Percentiles rank a stretch among this genome's conserved stretches.
phyloP scores from a whole-genome alignment of 768 basidiomycete genomes.

The Mycena epipterygia region DNA sequence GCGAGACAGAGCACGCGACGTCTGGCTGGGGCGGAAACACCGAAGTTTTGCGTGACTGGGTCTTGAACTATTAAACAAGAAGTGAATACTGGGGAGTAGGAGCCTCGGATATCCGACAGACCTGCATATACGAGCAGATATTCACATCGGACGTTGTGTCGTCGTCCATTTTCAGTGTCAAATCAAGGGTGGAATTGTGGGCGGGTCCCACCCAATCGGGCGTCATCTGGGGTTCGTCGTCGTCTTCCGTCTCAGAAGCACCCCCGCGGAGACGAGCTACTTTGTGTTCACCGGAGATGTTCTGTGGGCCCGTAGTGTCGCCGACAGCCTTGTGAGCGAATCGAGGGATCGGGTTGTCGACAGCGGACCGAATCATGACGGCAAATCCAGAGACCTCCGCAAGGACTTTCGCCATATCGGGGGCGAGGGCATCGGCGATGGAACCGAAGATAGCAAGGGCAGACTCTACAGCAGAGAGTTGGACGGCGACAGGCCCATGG shows the following conservation, averaged over 20 bases:
- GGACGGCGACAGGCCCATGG: slow-evolving; percentile 1
- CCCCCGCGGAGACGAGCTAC: background rate
- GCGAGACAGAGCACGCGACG: background rate
- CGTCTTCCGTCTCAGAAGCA: background rate
- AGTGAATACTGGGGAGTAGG: background rate
- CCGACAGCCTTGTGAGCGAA: background rate
- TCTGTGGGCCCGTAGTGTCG: background rate
- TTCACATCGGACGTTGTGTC: background rate
- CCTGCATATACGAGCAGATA: background rate
- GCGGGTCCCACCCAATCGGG: background rate
- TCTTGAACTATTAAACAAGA: background rate
- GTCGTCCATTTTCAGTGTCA: background rate
- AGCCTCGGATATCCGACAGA: background rate
- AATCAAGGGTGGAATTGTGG: background rate
- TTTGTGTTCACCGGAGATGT: background rate
- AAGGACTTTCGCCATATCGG: background rate
- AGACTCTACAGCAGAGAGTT: background rate
- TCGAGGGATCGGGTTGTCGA: background rate
- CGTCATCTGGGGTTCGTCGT: background rate
- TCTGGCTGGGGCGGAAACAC: background rate
- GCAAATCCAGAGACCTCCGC: background rate
- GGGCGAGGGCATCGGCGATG: background rate
- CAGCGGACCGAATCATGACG: slow-evolving; percentile 1
- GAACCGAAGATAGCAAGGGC: slow-evolving; percentile 16
- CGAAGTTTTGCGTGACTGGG: background rate